phyloP scores from a whole-genome alignment of 768 basidiomycete genomes.

The Serendipita indica region DNA sequence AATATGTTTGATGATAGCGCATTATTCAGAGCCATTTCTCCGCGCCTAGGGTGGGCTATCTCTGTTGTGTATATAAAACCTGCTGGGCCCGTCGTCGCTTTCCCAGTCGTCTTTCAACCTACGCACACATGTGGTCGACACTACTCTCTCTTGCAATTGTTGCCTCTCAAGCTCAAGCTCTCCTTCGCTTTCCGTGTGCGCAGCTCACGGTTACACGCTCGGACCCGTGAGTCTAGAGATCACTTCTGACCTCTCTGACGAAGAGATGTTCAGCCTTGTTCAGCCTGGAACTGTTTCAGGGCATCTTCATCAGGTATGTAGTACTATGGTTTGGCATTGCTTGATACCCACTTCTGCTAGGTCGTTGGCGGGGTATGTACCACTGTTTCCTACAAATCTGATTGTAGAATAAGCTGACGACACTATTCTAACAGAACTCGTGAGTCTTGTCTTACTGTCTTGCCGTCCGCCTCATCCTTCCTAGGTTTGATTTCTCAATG shows the following conservation, averaged over 20 bases:
- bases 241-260: neutral
- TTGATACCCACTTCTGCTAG: neutral
- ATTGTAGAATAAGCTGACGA: neutral
- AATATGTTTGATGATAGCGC: too few relatives aligned
- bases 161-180: slow-evolving; percentile 12
- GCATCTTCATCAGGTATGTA: slow-evolving; percentile 13
- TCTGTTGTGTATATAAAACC: too few relatives aligned
- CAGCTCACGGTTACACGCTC: slow-evolving; percentile 13
- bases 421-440: neutral
- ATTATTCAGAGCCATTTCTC: too few relatives aligned
- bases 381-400: neutral
- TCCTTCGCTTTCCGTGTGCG: slow-evolving; percentile 14
- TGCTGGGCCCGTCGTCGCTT: too few relatives aligned
- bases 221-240: slow-evolving; percentile 9
- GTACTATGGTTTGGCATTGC: too few relatives aligned
- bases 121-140: slow-evolving; percentile 13
- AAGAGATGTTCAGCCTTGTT: slow-evolving; percentile 7
- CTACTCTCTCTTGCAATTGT: slow-evolving; percentile 10
- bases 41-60: too few relatives aligned
- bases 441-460: neutral
- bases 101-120: too few relatives aligned
- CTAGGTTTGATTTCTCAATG: slow-evolving; percentile 13
- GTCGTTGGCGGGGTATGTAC: slow-evolving; percentile 12
- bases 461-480: neutral
- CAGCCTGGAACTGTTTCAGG: slow-evolving; percentile 11